Base-by-base conservation (phyloP, 164 flowering plant genomes). In the Vitis rotundifolia region DNA sequence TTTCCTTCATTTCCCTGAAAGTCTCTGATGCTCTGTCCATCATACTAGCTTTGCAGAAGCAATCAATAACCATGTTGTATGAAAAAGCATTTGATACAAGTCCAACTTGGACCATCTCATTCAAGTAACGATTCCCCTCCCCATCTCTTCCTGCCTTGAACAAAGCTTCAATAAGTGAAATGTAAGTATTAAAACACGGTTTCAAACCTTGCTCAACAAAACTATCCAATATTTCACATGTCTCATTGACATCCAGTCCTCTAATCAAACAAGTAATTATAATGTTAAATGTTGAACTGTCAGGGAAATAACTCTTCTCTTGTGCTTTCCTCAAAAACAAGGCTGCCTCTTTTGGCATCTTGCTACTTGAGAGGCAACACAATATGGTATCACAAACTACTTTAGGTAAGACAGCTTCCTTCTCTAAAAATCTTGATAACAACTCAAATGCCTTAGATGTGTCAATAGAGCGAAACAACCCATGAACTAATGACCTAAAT, bases 401-500 rank as follows among this genome's bases (percentile, higher is more conserved):
- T 76, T 81, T 80, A 63, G 74, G 79, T 62, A 87, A 73, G 48
- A 68, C 11, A n/a, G 78, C 76, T 68, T 82, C 79, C 66, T 49
- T 73, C 64, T 84, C 86, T 54, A 89, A 55, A 76, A 83, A 87
- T 0, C 51, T 68, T 28, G 70, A 68, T 18, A 91, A 69, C 69
- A 84, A 53, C 67, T 86, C 75, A 72, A 89, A 85, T 12, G 96
- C 99, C 69, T 80, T 59, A 8, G 47, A 14, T 2, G 92, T 83
- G 8, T 71, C 73, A 66, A 71, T 60, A 69, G 82, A 77, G 52
- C 91, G 88, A 68, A 95, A 91, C 9, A 84, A 82, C 15, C 99
- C 98, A 75, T 91, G 87, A 71, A 91, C 81, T 81, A 93, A 81
- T n/a, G 99, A 85, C 70, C 98, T 87, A 69, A 81, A 79, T 22